Evolutionary conservation across 2,329 filamentous ascomycete species (phyloP), one percentile per base, ranked within the genome.

Genomic region (Colletotrichum costaricense): DNA sequence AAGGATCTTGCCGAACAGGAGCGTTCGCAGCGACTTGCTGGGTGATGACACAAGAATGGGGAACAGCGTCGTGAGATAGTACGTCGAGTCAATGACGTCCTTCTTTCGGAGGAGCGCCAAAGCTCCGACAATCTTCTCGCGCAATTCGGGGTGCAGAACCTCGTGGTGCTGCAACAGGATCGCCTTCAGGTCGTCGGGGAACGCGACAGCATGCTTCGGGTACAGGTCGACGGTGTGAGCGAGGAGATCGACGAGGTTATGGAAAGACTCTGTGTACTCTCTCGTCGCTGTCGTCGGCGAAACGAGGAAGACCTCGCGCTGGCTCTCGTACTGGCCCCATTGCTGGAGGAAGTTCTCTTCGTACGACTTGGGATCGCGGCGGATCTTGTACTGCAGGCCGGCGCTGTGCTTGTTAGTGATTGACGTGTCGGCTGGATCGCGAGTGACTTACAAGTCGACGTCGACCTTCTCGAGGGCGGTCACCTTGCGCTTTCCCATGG

Each of bases 171-270:
- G 87, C 60, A 91, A 91, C 59, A 99, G 85, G 72, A 99, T 93
- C 38, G 92, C 88, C 79, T 95, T 95, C 62, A 99, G 87, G 76
- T 98, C 94, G 55, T 92, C 88, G 26, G 95, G 91, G 77, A 98
- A 98, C 11, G 89, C 87, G 65, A 88, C 88, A 1, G 95, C 95
- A 74, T 96, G 89, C 72, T 93, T 90, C 63, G 94, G 95, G 83
- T 97, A 99, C 85, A 95, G 97, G 80, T 98, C 95, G 80, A 96
- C 93, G 74, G 97, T 93, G 84, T 99, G 97, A 24, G 95, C 92
- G 78, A 98, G 92, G 78, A 99, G 94, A 80, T 98, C 96, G 78
- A 99, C 93, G 77, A 98, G 89, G 79, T 98, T 95, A 78, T 94
- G 93, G 78, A 99, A 93, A 14, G 94, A 95, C 67, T 97, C 91